Evolutionary conservation across 2,329 filamentous ascomycete genomes (phyloP).

Genomic region (Geosmithia flava): DNA sequence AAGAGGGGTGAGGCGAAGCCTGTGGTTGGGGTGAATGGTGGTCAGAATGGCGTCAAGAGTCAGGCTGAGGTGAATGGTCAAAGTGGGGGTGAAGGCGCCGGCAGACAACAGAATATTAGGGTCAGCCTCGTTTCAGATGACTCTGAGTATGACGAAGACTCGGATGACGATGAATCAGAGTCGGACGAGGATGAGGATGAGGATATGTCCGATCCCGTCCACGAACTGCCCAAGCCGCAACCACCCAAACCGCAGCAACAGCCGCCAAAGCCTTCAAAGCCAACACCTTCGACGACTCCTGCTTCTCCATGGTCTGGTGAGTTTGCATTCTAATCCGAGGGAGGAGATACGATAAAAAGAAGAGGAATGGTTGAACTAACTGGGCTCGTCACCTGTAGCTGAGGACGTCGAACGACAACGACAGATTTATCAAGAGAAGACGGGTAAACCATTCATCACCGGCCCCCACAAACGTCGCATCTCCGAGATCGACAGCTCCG

Average conservation of each 20-base stretch:
- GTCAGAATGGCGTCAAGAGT: background rate
- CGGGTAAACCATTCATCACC: too few species aligned
- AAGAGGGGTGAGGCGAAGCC: background rate
- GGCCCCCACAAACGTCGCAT: too few species aligned
- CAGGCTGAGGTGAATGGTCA: background rate
- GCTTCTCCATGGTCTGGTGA: too few species aligned
- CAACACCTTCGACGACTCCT: too few species aligned
- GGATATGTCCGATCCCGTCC: background rate
- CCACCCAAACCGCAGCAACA: too few species aligned
- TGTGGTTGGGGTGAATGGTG: background rate
- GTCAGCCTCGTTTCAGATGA: background rate
- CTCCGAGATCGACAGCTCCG: too few species aligned
- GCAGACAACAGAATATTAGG: background rate
- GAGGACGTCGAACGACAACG: too few species aligned
- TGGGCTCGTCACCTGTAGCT: too few species aligned
- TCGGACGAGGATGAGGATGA: background rate
- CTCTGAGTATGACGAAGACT: background rate
- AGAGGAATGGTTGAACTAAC: too few species aligned
- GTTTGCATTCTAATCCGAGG: too few species aligned
- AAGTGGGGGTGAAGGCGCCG: background rate
- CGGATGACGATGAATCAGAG: background rate
- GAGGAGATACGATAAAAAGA: too few species aligned
- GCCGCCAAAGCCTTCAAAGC: background rate
- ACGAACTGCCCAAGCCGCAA: background rate
- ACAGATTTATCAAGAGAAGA: too few species aligned